Evolutionary conservation across 805 yeast species (phyloP), one percentile per base, ranked within the genome.

Genomic region (Myxozyma monticola): DNA sequence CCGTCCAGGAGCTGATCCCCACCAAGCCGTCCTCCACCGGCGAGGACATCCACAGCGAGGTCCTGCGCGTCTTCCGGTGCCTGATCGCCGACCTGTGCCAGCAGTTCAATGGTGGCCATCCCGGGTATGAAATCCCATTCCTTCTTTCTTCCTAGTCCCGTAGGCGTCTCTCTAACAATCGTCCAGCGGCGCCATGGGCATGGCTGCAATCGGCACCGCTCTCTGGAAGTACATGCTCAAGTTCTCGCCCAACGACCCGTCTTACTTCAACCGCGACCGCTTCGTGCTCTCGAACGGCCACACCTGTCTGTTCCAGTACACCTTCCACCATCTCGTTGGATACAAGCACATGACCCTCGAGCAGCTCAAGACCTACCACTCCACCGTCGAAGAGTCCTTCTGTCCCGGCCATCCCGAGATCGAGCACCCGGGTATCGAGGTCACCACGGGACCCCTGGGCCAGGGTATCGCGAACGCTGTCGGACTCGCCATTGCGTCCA

Each of bases 391-490:
- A 30, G 49, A 45, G 7, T 15, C 31, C 12, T 45, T 36, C 29
- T 45, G 49, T 22, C 49, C 49, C 21, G 49, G 49, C 20, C 75
- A 71, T 49, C 75, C 75, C 14, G 74, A 71, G 48, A 68, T 66
- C 33, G 74, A 70, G 49, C 51, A 54, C 21, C 63, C 65, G 45
- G 68, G 69, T 12, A 54, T 71, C 8, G 49, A 45, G 29, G 49
- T 45, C 25, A 45, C 49, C 7, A 45, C 49, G 15, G 49, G 49
- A 5, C 49, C 49, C 6, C 44, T 45, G n/a, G 75, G 75, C n/a
- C 75, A 71, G 59, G 75, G 75, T 44, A 62, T 71, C 24, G 60
- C 74, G 21, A 71, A 71, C 52, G 65, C 71, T 10, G 72, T 71
- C 14, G 75, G 75, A 10, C 46, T 71, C 42, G 75, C 75, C 4